A percentile compares a stretch with the other conserved stretches of the same genome.
Evolutionary conservation across 441 rosid genomes (phyloP).

Genomic region (Brassica hybrid): DNA sequence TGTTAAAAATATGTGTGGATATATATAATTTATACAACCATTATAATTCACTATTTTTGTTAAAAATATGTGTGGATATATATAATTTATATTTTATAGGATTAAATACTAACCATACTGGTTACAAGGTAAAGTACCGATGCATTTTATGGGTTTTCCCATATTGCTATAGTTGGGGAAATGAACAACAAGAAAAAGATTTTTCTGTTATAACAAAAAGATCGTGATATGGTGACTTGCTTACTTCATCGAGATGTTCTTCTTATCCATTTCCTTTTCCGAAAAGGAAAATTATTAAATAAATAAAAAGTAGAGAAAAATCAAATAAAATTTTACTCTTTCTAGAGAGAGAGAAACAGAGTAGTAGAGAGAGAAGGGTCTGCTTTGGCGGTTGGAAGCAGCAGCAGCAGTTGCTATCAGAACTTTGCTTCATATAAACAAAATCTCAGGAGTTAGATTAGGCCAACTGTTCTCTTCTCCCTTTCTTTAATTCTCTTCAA

Average conservation of each 20-base stretch:
- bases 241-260: slow-evolving; percentile 37
- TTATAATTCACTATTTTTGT: neutral
- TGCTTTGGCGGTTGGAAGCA: slow-evolving; percentile 13
- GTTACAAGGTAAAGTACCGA: neutral
- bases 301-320: neutral
- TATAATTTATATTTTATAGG: neutral
- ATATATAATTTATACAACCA: neutral
- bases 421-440: slow-evolving; percentile 46
- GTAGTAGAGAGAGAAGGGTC: slow-evolving; percentile 9
- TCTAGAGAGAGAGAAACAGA: slow-evolving; percentile 2
- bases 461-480: slow-evolving; percentile 61
- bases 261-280: slow-evolving; percentile 41
- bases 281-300: neutral
- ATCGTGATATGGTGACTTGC: slow-evolving; percentile 24
- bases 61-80: neutral
- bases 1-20: neutral
- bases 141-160: neutral
- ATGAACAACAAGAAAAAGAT: neutral
- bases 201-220: slow-evolving; percentile 30
- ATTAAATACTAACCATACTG: neutral
- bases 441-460: slow-evolving; percentile 58
- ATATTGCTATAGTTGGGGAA: slow-evolving; percentile 9
- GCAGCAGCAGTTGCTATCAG: slow-evolving; percentile 47
- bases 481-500: slow-evolving; percentile 51
- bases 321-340: neutral